phyloP scores from a whole-genome alignment of 441 rosid genomes.

The Erodium chrysanthum region DNA sequence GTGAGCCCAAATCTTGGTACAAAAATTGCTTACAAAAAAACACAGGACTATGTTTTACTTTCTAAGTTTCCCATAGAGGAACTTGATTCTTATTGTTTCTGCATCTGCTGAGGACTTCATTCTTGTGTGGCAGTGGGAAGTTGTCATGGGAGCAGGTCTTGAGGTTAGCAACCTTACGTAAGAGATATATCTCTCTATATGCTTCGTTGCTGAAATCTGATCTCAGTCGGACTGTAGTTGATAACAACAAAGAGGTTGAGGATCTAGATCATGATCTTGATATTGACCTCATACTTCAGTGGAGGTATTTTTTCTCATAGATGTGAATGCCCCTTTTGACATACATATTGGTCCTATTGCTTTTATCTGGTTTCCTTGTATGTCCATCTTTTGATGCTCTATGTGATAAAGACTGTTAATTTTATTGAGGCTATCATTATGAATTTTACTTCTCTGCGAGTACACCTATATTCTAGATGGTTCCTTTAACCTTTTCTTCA shows the following conservation, averaged over 20 bases:
- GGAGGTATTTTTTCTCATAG: conserved; percentile 60
- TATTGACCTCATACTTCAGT: conserved; percentile 84
- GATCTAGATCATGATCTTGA: conserved; percentile 86
- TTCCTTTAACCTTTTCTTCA: conserved; percentile 1
- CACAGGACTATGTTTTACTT: not conserved
- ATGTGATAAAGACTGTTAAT: not conserved
- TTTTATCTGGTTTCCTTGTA: not conserved
- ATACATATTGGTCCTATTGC: too few relatives aligned
- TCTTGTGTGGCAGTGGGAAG: conserved; percentile 69
- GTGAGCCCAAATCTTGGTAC: too few relatives aligned
- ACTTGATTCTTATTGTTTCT: conserved; percentile 16
- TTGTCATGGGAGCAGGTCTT: conserved; percentile 92
- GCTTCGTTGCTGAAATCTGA: conserved; percentile 88
- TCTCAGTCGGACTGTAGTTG: conserved; percentile 44
- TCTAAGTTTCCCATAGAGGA: not conserved
- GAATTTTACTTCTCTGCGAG: not conserved
- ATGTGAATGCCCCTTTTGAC: not conserved
- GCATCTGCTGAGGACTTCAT: conserved; percentile 26
- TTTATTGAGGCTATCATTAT: not conserved
- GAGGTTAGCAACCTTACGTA: conserved; percentile 63
- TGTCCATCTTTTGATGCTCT: conserved; percentile 1
- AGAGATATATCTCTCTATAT: conserved; percentile 79
- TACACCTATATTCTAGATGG: not conserved
- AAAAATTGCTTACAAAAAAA: too few relatives aligned
- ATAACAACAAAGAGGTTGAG: conserved; percentile 69